phyloP scores from a whole-genome alignment of 345 rosid genomes.

The Hibiscus mutabilis region DNA sequence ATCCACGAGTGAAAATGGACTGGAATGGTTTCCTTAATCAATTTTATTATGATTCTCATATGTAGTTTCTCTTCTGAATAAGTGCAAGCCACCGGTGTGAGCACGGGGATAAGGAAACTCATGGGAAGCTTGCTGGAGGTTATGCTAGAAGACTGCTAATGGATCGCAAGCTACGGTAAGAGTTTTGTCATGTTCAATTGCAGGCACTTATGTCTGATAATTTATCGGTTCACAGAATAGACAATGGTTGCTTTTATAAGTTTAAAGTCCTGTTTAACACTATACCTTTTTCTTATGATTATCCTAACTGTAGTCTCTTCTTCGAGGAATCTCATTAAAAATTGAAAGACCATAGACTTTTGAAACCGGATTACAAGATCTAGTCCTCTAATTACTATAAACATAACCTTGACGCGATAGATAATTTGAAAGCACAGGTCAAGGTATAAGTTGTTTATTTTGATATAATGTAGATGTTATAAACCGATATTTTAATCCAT shows the following conservation, averaged over 20 bases:
- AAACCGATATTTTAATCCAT: conserved; percentile 15
- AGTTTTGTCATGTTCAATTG: neutral
- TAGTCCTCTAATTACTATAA: neutral
- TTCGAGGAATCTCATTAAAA: neutral
- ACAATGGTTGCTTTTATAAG: neutral
- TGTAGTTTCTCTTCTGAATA: too few relatives aligned
- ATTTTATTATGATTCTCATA: too few relatives aligned
- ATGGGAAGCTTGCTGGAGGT: too few relatives aligned
- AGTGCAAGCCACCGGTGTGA: too few relatives aligned
- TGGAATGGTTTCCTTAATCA: too few relatives aligned
- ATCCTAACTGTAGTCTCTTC: conserved; percentile 2
- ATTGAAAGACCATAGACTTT: neutral
- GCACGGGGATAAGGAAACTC: too few relatives aligned
- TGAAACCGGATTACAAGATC: neutral
- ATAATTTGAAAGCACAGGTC: neutral
- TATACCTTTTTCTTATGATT: neutral
- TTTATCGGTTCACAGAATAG: neutral
- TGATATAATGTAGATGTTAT: conserved; percentile 14
- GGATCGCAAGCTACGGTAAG: conserved; percentile 47
- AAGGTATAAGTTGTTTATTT: conserved; percentile 10
- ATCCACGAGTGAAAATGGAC: too few relatives aligned
- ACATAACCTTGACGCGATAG: neutral
- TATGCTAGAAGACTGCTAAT: conserved; percentile 21
- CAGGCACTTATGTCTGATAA: neutral
- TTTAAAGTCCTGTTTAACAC: neutral